Base-by-base conservation (phyloP, 257 asterid species). In the Vinca minor region DNA sequence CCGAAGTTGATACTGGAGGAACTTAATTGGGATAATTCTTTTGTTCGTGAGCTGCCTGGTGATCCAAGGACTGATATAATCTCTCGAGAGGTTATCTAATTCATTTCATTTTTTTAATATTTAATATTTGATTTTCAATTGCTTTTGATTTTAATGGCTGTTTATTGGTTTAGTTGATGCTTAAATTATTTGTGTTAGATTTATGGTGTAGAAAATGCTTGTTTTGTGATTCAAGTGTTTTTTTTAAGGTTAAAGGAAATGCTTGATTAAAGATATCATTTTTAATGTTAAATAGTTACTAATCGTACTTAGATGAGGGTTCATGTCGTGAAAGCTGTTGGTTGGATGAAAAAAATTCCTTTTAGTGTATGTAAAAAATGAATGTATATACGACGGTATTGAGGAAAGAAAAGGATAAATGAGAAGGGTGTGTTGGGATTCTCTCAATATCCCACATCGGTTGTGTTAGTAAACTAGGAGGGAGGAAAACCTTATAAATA, bases 1-100 rank as follows among this genome's bases (percentile, higher is more conserved):
- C 69, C 69, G 78, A 73, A 69, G 66, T 70, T 84, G 90, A 86
- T 78, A 74, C 87, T 91, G 45, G 91, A 91, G 68, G 91, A 84
- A 42, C 83, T 91, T 54, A 87, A 78, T 69, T 91, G 98, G 98
- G 95, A 87, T 69, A 66, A 84, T 78, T 91, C 96, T 1, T 91
- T 91, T 69, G 86, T 91, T 60, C 95, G 91, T 21, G 95, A 86
- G 78, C 84, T 91, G 47, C 98, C 96, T 14, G 85, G 83, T 68
- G 98, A 91, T 83, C 88, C 89, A 34, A 78, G 86, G 62, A 80
- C 85, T 52, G 98, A 91, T 83, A 50, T 47, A 47, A 76, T 83
- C 29, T 95, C 95, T 0, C 77, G 98, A 63, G 87, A 91, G 96
- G 96, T 91, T 57, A 29, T 55, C 4, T 66, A 65, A 23, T n/a